phyloP scores from a whole-genome alignment of 805 yeast genomes.

The Zygotorulaspora sp. region DNA sequence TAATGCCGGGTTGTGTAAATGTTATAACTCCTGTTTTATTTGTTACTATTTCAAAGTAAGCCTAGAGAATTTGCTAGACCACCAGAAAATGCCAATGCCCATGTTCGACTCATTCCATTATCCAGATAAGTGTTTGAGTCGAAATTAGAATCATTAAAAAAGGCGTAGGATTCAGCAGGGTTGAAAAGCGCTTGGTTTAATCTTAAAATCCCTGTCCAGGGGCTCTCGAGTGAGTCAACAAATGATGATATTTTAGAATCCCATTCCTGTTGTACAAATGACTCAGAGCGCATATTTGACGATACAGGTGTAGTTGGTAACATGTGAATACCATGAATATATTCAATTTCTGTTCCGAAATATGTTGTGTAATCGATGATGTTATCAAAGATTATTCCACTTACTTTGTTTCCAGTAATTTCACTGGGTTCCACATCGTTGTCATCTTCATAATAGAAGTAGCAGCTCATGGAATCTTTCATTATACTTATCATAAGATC shows the following conservation, averaged over 20 bases:
- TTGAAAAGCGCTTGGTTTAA: conserved; percentile 42
- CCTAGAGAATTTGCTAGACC: conserved; percentile 36
- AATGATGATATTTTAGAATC: conserved; percentile 40
- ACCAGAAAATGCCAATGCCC: conserved; percentile 58
- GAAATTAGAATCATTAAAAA: conserved; percentile 37
- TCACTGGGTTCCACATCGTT: conserved; percentile 49
- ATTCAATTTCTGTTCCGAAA: conserved; percentile 57
- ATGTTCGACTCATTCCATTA: conserved; percentile 58
- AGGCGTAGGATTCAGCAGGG: conserved; percentile 39
- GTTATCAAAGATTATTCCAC: conserved; percentile 69
- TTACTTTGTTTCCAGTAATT: conserved; percentile 53
- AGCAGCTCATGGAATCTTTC: conserved; percentile 50
- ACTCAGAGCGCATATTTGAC: conserved; percentile 47
- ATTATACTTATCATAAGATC: conserved; percentile 56
- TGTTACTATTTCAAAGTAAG: conserved; percentile 6
- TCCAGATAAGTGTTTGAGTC: conserved; percentile 42
- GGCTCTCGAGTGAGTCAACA: conserved; percentile 43
- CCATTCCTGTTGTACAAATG: conserved; percentile 49
- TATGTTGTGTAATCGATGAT: conserved; percentile 69
- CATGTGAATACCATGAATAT: conserved; percentile 78
- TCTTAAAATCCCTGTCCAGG: conserved; percentile 57
- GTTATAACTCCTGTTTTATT: too few relatives aligned
- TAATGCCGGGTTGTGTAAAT: not conserved
- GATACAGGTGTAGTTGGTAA: conserved; percentile 46
- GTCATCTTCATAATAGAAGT: conserved; percentile 47